These are phyloP conservation scores for Floccularia luteovirens DNA, from an alignment of 768 basidiomycete species.

Conservation along the genomic window DNA sequence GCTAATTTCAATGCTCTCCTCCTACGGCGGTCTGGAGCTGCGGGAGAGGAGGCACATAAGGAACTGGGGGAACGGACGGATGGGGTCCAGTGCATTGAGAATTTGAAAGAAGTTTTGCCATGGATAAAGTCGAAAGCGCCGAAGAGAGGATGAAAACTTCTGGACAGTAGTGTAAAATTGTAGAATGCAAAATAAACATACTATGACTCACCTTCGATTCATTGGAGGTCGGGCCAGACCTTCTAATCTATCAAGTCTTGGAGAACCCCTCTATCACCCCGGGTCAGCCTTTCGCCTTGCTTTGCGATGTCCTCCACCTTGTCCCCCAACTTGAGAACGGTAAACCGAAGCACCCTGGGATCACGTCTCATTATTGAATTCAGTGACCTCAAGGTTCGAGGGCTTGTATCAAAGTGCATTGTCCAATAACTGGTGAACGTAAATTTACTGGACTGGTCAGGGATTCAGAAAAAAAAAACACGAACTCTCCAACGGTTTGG, in stretches of 20 bases:
- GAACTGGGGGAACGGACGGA: conserved; percentile 28
- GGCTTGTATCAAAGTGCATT: conserved; percentile 85
- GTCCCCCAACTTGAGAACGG: conserved; percentile 70
- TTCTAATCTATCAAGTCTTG: conserved; percentile 14
- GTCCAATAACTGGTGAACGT: conserved; percentile 68
- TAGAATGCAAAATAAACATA: too few relatives aligned
- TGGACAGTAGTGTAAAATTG: too few relatives aligned
- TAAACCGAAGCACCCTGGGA: conserved; percentile 79
- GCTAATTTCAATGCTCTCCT: conserved; percentile 55
- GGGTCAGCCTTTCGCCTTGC: conserved; percentile 37
- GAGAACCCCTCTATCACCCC: conserved; percentile 10
- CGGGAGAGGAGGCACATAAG: conserved; percentile 40
- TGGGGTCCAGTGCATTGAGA: conserved; percentile 26
- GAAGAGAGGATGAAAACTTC: too few relatives aligned
- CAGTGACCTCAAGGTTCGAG: conserved; percentile 57
- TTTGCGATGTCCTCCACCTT: conserved; percentile 61
- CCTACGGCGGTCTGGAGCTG: conserved; percentile 39
- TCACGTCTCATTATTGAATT: conserved; percentile 66
- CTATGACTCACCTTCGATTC: too few relatives aligned
- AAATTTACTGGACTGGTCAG: not conserved
- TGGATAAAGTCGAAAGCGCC: too few relatives aligned
- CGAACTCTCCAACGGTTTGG: conserved; percentile 70
- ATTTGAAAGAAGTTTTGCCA: conserved; percentile 15
- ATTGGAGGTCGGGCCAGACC: too few relatives aligned
- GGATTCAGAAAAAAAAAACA: conserved; percentile 12